Evolutionary conservation across 176 grass and related monocot species (phyloP), one percentile per base, ranked within the genome.

Genomic region (Saccharum spontaneum): DNA sequence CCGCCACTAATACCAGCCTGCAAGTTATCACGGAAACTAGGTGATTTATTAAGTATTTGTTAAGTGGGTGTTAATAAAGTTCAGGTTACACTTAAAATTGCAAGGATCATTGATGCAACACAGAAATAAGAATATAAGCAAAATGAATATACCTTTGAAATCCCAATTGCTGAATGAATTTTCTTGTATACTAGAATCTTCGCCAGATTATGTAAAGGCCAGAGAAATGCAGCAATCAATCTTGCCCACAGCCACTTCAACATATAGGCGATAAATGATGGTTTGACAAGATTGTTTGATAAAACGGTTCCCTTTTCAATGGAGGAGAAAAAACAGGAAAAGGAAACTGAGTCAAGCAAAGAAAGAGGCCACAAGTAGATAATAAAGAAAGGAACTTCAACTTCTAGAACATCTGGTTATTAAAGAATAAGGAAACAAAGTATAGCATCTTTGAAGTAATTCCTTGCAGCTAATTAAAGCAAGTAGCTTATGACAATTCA

Each of bases 1-100:
- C 96, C 96, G 55, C 93, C 93, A 92, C 91, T 98, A 39, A 98
- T 86, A 76, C 93, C 93, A 89, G 96, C 93, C 96, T 98, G 89
- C 83, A 92, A 91, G 79, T 87, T 79, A 81, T 78, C 65, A 92
- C 15, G 78, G 23, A 86, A 91, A 87, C 40, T 57, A 84, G 15
- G 55, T 45, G 48, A 79, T 76, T 84, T 87, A 83, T 82, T 72
- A 72, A 81, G 48, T 50, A 52, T 48, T 79, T 79, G 17, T 69
- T 55, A 87, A 41, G 36, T 14, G 24, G 33, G 50, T 61, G 74
- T 85, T 84, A 48, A 71, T 12, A 50, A 70, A 15, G 18, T 23
- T 78, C 65, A 20, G 23, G 55, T 70, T 28, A 79, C 34, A 80
- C 69, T 75, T 20, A 83, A 79, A 76, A 71, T 40, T 59, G 34